A percentile compares a stretch with the other conserved stretches of the same genome.
phyloP scores from a whole-genome alignment of 192 early-diverging fungal species.

The Podila horticola region DNA sequence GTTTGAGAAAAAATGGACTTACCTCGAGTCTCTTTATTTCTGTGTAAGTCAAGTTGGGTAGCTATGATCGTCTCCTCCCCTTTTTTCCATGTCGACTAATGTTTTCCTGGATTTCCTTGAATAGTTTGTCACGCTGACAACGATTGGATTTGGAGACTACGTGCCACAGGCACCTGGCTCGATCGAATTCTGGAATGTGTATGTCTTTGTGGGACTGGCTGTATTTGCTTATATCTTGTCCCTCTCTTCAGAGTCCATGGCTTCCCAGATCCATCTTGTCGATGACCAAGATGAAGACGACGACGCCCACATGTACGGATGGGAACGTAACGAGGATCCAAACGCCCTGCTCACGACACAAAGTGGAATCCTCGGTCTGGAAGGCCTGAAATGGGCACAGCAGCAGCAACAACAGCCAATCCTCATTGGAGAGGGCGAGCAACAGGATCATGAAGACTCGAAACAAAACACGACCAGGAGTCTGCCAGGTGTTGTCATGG shows the following conservation, averaged over 20 bases:
- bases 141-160: slow-evolving; percentile 49
- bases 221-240: slow-evolving; percentile 51
- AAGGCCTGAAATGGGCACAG: slow-evolving; percentile 39
- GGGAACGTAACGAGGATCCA: slow-evolving; percentile 39
- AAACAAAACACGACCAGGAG: slow-evolving; percentile 9
- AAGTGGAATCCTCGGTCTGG: slow-evolving; percentile 31
- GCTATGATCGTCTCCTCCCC: background rate
- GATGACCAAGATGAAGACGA: slow-evolving; percentile 41
- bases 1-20: slow-evolving; percentile 28
- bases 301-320: slow-evolving; percentile 42
- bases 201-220: slow-evolving; percentile 40
- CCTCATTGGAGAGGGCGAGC: background rate
- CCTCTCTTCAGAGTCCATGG: slow-evolving; percentile 43
- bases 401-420: slow-evolving; percentile 21
- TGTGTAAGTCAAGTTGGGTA: slow-evolving; percentile 21
- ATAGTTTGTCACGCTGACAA: slow-evolving; percentile 47
- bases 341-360: slow-evolving; percentile 34
- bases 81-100: background rate
- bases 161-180: slow-evolving; percentile 36
- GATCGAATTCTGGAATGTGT: slow-evolving; percentile 52
- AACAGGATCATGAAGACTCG: slow-evolving; percentile 11
- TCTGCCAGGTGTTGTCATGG: background rate
- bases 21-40: slow-evolving; percentile 41
- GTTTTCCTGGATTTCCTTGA: background rate
- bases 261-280: slow-evolving; percentile 39